phyloP scores from a whole-genome alignment of 495 filamentous ascomycete species.

The Podospora pseudoanserina region DNA sequence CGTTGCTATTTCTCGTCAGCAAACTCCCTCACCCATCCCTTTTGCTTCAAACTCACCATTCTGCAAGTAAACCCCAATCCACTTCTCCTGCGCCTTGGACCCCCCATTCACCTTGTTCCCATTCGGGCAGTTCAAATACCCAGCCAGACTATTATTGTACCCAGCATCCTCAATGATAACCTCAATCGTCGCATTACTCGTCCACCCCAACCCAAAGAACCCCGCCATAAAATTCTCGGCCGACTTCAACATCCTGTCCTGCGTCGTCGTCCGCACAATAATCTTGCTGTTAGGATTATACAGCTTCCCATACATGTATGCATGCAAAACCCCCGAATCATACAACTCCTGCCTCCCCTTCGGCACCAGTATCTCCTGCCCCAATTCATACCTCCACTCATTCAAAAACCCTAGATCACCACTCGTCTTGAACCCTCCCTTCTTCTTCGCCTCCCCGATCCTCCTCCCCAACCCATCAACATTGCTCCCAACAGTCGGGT shows the following conservation, averaged over 20 bases:
- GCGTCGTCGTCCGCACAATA: conserved; percentile 58
- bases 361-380: conserved; percentile 60
- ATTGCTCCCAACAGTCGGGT: conserved; percentile 63
- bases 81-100: conserved; percentile 49
- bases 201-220: conserved; percentile 62
- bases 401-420: conserved; percentile 57
- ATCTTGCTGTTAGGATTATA: conserved; percentile 60
- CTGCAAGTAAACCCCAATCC: conserved; percentile 53
- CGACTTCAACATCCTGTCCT: conserved; percentile 70
- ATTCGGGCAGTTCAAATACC: conserved; percentile 49
- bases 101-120: conserved; percentile 52
- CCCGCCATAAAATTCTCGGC: conserved; percentile 71
- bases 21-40: background rate
- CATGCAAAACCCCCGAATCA: conserved; percentile 62
- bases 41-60: conserved; percentile 17
- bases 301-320: conserved; percentile 59
- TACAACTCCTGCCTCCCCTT: conserved; percentile 57
- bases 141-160: conserved; percentile 69
- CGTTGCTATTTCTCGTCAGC: conserved; percentile 35
- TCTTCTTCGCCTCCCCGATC: conserved; percentile 52
- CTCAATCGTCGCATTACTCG: conserved; percentile 54
- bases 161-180: conserved; percentile 60
- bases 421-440: conserved; percentile 50
- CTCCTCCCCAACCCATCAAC: conserved; percentile 54
- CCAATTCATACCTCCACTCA: conserved; percentile 67